Evolutionary conservation across 2,329 filamentous ascomycete species (phyloP), one percentile per base, ranked within the genome.

Genomic region (Clarireedia hainanense): DNA sequence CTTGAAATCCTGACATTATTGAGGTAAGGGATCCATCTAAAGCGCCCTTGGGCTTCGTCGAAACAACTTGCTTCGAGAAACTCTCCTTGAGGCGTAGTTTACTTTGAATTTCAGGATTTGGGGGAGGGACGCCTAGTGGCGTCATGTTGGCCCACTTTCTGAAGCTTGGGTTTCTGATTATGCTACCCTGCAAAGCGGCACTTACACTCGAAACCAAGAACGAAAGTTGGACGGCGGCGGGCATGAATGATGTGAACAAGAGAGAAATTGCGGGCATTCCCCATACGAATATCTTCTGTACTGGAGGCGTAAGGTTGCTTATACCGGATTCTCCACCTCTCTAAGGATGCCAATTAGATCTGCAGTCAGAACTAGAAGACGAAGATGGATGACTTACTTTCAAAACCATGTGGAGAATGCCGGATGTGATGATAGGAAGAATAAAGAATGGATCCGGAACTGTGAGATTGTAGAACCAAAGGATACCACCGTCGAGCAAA

Each of bases 391-490:
- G 47, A 57, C 64, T 43, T 58, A 69, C 67, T 30, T 57, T 64
- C n/a, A 69, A 48, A 20, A 68, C 54, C 45, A 43, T 50, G 82
- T 78, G 27, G 75, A 62, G 62, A 78, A 80, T 70, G 87, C 78
- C 53, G 82, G 83, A 78, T 3, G 84, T 82, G 1, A 77, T 56
- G 2, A 82, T 60, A 1, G 94, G 94, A 34, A 97, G 73, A 42
- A 94, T 70, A 63, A 81, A 92, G 65, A 78, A 85, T 0, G 94
- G 92, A 70, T 99, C 94, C 2, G 80, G 70, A 23, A 83, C 68
- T 0, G 89, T 85, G 60, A 99, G 72, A 69, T 97, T 88, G 1
- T 75, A 72, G 62, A 97, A 80, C 94, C 94, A 99, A 42, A 84
- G 72, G 37, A 84, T 72, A 2, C 88, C 85, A 34, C 88, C 88